Conservation (phyloP, 2,329 filamentous ascomycete species). For the Aphanoascus verrucosus region DNA sequence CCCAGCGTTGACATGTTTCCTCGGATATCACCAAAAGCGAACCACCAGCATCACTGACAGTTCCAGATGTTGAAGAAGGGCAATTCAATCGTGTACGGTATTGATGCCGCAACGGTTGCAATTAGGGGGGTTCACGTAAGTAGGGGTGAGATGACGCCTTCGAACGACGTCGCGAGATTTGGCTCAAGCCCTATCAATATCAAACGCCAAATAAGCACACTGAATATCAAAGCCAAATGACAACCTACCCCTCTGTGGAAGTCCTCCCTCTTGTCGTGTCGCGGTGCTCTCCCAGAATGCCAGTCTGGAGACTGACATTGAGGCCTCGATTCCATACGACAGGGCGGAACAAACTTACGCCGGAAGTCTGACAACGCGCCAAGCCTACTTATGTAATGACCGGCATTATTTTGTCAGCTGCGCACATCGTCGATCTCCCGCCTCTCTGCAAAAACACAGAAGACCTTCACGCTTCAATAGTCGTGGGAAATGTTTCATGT, state of each 20-base stretch:
- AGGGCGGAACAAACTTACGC: background rate
- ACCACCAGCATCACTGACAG: slow-evolving; percentile 2
- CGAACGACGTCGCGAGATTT: background rate
- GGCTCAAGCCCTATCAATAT: too few relatives aligned
- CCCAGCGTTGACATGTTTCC: slow-evolving; percentile 9
- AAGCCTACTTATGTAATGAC: background rate
- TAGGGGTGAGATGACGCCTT: background rate
- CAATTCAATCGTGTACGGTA: background rate
- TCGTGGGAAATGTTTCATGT: too few relatives aligned
- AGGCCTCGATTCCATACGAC: too few relatives aligned
- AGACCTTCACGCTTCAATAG: too few relatives aligned
- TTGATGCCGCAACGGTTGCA: background rate
- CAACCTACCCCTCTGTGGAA: too few relatives aligned
- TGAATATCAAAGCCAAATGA: too few relatives aligned
- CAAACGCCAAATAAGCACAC: too few relatives aligned
- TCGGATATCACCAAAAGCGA: slow-evolving; percentile 1
- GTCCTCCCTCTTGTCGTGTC: too few relatives aligned
- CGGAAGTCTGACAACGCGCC: background rate
- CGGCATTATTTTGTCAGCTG: background rate
- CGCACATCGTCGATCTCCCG: background rate
- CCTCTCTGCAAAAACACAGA: too few relatives aligned
- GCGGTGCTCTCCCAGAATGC: too few relatives aligned
- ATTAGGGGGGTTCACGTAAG: background rate
- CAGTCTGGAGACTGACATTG: too few relatives aligned
- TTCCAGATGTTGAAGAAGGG: background rate